Conservation (phyloP, 164 flowering plant genomes). For the Litsea cubeba region DNA sequence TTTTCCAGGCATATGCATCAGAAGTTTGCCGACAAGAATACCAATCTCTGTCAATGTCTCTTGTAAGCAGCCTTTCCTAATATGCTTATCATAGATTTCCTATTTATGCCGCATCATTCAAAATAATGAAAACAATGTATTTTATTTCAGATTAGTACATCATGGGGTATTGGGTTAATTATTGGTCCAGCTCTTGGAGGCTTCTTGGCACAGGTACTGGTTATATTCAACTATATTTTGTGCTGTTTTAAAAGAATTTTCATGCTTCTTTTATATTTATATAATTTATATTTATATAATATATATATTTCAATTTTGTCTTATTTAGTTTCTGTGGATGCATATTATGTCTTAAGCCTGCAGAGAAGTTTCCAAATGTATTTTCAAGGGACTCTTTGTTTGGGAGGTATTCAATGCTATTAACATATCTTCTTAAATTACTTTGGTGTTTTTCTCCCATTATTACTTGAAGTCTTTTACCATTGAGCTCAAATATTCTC, state of each 20-base stretch:
- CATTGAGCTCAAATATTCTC: not conserved
- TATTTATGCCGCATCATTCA: not conserved
- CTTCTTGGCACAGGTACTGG: conserved; percentile 51
- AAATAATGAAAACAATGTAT: not conserved
- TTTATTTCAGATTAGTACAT: conserved; percentile 43
- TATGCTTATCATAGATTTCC: not conserved
- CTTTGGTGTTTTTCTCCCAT: no score
- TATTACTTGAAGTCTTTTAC: not conserved
- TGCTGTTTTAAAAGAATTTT: no score
- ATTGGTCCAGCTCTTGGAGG: conserved; percentile 79
- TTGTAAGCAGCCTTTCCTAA: conserved; percentile 29
- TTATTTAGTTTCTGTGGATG: not conserved
- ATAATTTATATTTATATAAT: no score
- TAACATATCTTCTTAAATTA: not conserved
- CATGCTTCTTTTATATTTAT: no score
- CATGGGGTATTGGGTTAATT: conserved; percentile 61
- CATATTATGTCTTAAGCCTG: conserved; percentile 11
- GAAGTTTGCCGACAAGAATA: conserved; percentile 54
- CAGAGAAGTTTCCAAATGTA: conserved; percentile 16
- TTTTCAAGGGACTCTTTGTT: conserved; percentile 12
- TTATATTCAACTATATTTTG: not conserved
- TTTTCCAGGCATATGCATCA: conserved; percentile 56
- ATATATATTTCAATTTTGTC: not conserved
- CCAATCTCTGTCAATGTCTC: conserved; percentile 50
- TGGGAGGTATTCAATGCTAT: conserved; percentile 13